Percentiles rank a stretch among this genome's conserved stretches.
These are phyloP conservation scores for Phyllosticta capitalensis DNA, from an alignment of 2,329 filamentous ascomycete species.

Conservation along the genomic window DNA sequence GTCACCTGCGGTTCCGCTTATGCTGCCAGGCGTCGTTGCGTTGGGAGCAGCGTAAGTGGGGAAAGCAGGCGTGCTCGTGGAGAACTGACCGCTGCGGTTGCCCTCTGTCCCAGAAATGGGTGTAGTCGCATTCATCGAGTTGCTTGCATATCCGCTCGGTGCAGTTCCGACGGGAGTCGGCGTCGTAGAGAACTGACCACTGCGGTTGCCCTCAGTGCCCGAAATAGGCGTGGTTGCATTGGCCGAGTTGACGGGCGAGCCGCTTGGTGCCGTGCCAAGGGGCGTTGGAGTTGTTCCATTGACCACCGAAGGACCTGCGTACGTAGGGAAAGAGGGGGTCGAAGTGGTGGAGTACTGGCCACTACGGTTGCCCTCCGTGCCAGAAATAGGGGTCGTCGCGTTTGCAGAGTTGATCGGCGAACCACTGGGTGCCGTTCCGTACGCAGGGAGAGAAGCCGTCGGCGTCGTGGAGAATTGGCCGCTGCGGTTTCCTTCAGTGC, in stretches of 20 bases:
- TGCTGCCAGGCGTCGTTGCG: too few relatives aligned
- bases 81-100: too few relatives aligned
- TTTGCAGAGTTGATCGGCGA: background rate
- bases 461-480: background rate
- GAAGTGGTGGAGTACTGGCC: background rate
- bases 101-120: background rate
- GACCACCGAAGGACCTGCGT: background rate
- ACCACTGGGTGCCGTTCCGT: background rate
- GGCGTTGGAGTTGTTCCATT: background rate
- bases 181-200: background rate
- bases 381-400: background rate
- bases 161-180: background rate
- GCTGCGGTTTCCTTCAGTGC: background rate
- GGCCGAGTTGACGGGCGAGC: background rate
- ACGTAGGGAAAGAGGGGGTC: background rate
- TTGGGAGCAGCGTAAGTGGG: too few relatives aligned
- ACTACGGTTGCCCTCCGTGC: background rate
- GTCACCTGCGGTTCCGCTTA: too few relatives aligned
- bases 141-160: background rate
- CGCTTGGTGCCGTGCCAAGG: background rate
- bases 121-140: background rate
- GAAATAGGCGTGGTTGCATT: background rate
- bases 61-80: too few relatives aligned
- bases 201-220: background rate
- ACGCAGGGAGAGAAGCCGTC: background rate